Conservation (phyloP, 768 basidiomycete species). For the Sistotremastrum suecicum region DNA sequence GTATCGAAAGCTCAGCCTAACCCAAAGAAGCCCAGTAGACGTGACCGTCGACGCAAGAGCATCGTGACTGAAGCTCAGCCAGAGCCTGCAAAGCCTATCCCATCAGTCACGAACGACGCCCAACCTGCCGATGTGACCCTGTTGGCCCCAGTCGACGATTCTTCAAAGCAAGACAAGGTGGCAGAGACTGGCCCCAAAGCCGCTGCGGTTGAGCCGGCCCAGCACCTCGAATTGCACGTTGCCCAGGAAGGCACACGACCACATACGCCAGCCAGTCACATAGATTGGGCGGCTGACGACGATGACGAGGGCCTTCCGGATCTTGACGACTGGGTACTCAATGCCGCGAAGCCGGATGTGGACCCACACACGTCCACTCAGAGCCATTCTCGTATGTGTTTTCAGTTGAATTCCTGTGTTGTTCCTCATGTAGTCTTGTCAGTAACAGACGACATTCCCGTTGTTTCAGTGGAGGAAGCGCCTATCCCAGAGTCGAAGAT, state of each 20-base stretch:
- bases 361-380: too few relatives aligned
- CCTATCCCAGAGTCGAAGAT: too few relatives aligned
- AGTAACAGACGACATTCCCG: too few relatives aligned
- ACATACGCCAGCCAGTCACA: conserved; percentile 60
- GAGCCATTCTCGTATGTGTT: too few relatives aligned
- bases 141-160: background rate
- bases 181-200: conserved; percentile 14
- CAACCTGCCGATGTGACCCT: too few relatives aligned
- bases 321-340: conserved; percentile 75
- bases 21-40: too few relatives aligned
- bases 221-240: conserved; percentile 58
- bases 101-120: conserved; percentile 38
- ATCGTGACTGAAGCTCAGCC: conserved; percentile 13
- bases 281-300: conserved; percentile 85
- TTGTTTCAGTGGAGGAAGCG: too few relatives aligned
- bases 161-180: conserved; percentile 1
- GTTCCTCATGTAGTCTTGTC: too few relatives aligned
- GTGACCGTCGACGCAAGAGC: too few relatives aligned
- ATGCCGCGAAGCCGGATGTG: too few relatives aligned
- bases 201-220: conserved; percentile 33
- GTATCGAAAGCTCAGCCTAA: too few relatives aligned
- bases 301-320: conserved; percentile 61
- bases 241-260: conserved; percentile 55
- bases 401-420: too few relatives aligned
- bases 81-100: conserved; percentile 13